Percentiles rank a stretch among this genome's conserved stretches.
Conservation (phyloP, 495 filamentous ascomycete species). For the Parmelia sp. region DNA sequence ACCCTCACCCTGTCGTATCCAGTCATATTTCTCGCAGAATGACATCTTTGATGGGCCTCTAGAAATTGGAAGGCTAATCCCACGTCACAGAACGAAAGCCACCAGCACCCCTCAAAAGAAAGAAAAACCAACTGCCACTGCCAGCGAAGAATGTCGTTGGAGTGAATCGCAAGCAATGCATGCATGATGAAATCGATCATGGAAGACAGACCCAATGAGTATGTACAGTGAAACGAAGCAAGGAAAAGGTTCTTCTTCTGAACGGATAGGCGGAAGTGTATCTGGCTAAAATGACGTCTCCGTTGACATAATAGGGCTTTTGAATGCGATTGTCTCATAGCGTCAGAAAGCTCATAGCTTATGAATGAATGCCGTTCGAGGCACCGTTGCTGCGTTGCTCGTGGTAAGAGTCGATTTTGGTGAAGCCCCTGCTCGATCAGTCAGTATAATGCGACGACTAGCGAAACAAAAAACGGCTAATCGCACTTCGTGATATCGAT, state of each 20-base stretch:
- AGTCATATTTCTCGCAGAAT: not conserved
- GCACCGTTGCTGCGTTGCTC: constrained; percentile 44
- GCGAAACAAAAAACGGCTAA: not conserved
- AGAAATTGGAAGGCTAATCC: not conserved
- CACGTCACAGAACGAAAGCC: not conserved
- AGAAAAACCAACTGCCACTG: not conserved
- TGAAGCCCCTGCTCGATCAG: constrained; percentile 55
- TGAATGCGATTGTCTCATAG: not conserved
- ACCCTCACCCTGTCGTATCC: not conserved
- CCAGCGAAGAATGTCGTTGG: not conserved
- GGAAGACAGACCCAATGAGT: not conserved
- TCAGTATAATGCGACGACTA: constrained; percentile 5
- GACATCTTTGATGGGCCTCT: too few species aligned
- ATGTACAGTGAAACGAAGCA: not conserved
- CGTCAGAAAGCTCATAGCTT: not conserved
- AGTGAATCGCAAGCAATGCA: not conserved
- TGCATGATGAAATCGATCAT: not conserved
- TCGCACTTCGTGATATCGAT: constrained; percentile 64
- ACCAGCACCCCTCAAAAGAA: not conserved
- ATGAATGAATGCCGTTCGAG: not conserved
- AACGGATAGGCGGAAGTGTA: not conserved
- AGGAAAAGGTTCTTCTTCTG: not conserved
- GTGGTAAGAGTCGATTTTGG: constrained; percentile 64
- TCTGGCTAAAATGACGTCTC: not conserved
- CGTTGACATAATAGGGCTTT: not conserved